Percentiles rank a stretch among this genome's conserved stretches.
phyloP scores from a whole-genome alignment of 805 yeast genomes.

The Candida sphagnicola region DNA sequence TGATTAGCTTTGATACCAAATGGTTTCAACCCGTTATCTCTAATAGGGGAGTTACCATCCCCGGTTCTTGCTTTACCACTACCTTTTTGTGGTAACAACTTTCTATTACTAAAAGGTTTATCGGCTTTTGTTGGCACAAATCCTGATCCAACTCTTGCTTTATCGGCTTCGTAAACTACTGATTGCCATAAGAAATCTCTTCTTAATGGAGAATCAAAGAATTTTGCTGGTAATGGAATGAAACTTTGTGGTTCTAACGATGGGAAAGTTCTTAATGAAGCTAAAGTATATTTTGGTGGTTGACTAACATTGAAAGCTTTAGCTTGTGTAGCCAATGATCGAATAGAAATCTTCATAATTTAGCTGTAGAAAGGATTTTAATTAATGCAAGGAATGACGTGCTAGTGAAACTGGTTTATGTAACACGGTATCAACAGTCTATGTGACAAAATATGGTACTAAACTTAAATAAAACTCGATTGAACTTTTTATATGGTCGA shows the following conservation, averaged over 20 bases:
- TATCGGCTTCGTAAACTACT: slow-evolving; percentile 87
- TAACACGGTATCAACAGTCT: too few relatives aligned
- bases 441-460: too few relatives aligned
- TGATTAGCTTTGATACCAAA: slow-evolving; percentile 88
- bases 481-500: too few relatives aligned
- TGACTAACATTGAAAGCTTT: slow-evolving; percentile 19
- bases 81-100: slow-evolving; percentile 87
- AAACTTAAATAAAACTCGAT: too few relatives aligned
- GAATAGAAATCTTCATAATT: neutral
- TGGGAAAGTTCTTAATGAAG: slow-evolving; percentile 81
- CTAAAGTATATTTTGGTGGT: slow-evolving; percentile 71
- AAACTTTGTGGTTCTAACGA: slow-evolving; percentile 80
- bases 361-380: too few relatives aligned
- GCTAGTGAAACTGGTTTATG: too few relatives aligned
- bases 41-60: slow-evolving; percentile 90
- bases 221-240: slow-evolving; percentile 69
- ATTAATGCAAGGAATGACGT: too few relatives aligned
- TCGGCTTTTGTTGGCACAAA: slow-evolving; percentile 85
- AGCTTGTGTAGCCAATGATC: neutral
- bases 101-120: slow-evolving; percentile 78
- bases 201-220: slow-evolving; percentile 64
- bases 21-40: slow-evolving; percentile 87
- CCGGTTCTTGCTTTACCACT: slow-evolving; percentile 94
- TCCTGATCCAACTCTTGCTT: slow-evolving; percentile 82
- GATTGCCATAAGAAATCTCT: slow-evolving; percentile 94